phyloP scores from a whole-genome alignment of 192 early-diverging fungal species.

The Coemansia sp. region DNA sequence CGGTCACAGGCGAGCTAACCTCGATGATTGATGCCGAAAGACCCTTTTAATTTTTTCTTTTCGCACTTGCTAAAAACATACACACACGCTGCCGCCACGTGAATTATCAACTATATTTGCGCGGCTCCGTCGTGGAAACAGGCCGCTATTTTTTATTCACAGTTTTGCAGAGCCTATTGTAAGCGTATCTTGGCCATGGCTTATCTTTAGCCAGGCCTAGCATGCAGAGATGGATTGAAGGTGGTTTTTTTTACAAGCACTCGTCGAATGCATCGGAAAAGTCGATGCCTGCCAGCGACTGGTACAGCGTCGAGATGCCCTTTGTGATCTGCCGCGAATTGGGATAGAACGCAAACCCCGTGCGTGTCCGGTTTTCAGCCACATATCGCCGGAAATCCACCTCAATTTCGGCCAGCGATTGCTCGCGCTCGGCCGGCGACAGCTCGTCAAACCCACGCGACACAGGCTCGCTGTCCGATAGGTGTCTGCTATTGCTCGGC shows the following conservation, averaged over 20 bases:
- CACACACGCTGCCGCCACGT: no score
- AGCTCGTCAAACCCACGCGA: slow-evolving; percentile 13
- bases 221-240: background rate
- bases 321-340: slow-evolving; percentile 20
- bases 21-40: background rate
- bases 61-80: no score
- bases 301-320: slow-evolving; percentile 22
- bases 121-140: no score
- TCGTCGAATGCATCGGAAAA: slow-evolving; percentile 12
- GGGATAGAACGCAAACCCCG: slow-evolving; percentile 27
- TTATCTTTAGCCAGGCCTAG: no score
- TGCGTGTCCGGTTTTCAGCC: slow-evolving; percentile 5
- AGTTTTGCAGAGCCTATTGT: no score
- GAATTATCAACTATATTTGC: no score
- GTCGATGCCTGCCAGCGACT: slow-evolving; percentile 18
- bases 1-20: slow-evolving; percentile 13
- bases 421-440: slow-evolving; percentile 21
- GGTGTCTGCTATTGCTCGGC: background rate
- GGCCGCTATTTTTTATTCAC: background rate
- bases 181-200: no score
- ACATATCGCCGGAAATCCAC: slow-evolving; percentile 19
- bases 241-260: background rate
- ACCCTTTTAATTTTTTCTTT: no score
- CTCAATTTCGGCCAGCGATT: slow-evolving; percentile 16
- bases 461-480: background rate